Base-by-base conservation (phyloP, 2,329 filamentous ascomycete genomes). In the Penicillium verrucosum region DNA sequence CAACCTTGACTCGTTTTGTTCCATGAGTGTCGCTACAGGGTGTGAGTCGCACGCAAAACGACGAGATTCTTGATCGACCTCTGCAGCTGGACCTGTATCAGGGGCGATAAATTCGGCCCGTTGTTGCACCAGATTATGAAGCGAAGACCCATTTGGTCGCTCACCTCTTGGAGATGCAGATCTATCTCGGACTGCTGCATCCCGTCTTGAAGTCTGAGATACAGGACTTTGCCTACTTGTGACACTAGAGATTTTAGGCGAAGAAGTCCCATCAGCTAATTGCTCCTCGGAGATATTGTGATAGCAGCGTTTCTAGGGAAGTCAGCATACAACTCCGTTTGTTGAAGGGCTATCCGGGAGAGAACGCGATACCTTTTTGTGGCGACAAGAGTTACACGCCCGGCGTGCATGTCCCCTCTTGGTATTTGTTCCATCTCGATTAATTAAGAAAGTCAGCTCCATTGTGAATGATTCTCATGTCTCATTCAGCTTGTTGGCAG, bases 21-120 rank as follows among this genome's bases (percentile, higher is more conserved):
- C 58, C 9, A 60, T 51, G 16, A 65, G 56, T 7, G 57, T 55
- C 16, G 57, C 56, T 25, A 65, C 51, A 11, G 63, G 63, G 30
- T 64, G 64, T 27, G 61, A 55, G 27, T 65, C 61, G 10, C 63
- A 59, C 5, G 61, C 51, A 46, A 65, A 65, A 4, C 58, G 63
- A 45, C 54, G 51, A 11, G 56, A 30, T 8, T 53, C 52, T 18
- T 46, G 18, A 10, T 49, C 37, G 1, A 16, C 14, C 2, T 51
- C 47, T 16, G 34, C 14, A 16, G 12, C 6, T 23, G 16, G 6
- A 16, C 27, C 21, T 38, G 27, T 18, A 18, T n/a, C 25, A n/a
- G 32, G 12, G 14, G 5, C 5, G 4, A 18, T 8, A 3, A 18
- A 14, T 25, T 16, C 14, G 4, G 7, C 23, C 5, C 2, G 5